A percentile compares a stretch with the other conserved stretches of the same genome.
Evolutionary conservation across 139 green algal genomes (phyloP).

Genomic region (Tetradesmus lagerheimii): DNA sequence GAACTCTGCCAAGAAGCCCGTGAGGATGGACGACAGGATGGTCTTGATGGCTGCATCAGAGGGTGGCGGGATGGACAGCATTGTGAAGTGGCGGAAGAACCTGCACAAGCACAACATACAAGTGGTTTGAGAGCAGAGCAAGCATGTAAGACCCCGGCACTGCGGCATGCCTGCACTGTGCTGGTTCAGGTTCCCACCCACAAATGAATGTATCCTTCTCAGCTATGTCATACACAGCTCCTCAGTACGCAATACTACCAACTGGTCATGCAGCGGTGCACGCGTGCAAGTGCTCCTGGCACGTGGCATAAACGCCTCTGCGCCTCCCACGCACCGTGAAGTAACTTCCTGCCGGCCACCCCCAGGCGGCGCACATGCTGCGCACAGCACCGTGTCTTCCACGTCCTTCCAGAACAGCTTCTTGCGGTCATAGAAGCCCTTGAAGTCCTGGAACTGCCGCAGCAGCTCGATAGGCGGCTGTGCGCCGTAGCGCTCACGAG

Average conservation of each 20-base stretch:
- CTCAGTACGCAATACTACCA: too few species aligned
- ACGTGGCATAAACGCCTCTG: not conserved
- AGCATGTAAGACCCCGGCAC: too few species aligned
- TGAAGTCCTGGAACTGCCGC: conserved; percentile 86
- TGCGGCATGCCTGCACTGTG: not conserved
- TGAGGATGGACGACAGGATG: conserved; percentile 85
- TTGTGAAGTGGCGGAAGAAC: conserved; percentile 89
- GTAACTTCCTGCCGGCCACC: conserved; percentile 85
- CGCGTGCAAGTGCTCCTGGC: not conserved
- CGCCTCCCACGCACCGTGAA: conserved; percentile 60
- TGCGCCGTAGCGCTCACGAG: conserved; percentile 84
- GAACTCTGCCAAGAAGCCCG: conserved; percentile 83
- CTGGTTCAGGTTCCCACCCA: too few species aligned
- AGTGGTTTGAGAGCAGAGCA: too few species aligned
- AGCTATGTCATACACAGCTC: too few species aligned
- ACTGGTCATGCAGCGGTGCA: too few species aligned
- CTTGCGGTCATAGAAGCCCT: conserved; percentile 80
- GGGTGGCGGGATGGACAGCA: conserved; percentile 80
- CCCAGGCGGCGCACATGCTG: conserved; percentile 86
- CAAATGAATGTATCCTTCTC: too few species aligned
- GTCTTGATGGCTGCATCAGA: conserved; percentile 72
- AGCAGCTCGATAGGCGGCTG: conserved; percentile 91
- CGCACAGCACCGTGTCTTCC: conserved; percentile 87
- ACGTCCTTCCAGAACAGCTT: conserved; percentile 83
- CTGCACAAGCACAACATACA: not conserved